Evolutionary conservation across 1,284 basidiomycete genomes (phyloP).

Genomic region (Ustilago curta): DNA sequence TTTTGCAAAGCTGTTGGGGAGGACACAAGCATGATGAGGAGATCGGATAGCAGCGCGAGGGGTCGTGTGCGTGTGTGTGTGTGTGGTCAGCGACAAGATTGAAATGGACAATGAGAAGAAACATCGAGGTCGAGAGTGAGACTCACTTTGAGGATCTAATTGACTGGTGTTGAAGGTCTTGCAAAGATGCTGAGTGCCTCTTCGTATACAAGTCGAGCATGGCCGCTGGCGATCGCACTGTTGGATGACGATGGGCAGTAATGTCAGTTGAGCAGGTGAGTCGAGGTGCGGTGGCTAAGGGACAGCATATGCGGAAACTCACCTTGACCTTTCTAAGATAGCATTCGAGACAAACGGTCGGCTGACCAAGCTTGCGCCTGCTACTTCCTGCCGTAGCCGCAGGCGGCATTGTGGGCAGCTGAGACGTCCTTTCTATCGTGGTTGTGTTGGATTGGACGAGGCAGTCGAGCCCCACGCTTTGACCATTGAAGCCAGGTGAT

Average conservation of each 20-base stretch:
- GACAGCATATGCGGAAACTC: neutral
- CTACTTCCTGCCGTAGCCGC: constrained; percentile 39
- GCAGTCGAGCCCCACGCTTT: neutral
- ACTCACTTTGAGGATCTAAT: constrained; percentile 49
- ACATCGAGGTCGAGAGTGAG: neutral
- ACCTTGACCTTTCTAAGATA: constrained; percentile 55
- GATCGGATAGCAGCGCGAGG: neutral
- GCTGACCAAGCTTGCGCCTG: constrained; percentile 48
- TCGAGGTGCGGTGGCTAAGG: neutral
- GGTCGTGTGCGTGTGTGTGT: too few species aligned
- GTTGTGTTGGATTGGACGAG: neutral
- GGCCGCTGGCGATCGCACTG: constrained; percentile 52
- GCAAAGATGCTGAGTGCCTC: constrained; percentile 50
- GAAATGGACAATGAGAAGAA: neutral
- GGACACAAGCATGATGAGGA: neutral
- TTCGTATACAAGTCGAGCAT: constrained; percentile 38
- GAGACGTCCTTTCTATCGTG: neutral
- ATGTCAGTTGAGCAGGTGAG: neutral
- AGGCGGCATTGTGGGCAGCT: constrained; percentile 34
- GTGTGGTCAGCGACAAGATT: neutral
- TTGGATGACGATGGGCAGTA: neutral
- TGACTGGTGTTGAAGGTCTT: constrained; percentile 54
- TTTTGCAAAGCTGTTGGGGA: constrained; percentile 33
- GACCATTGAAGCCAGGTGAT: constrained; percentile 2
- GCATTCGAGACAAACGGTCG: constrained; percentile 54